Evolutionary conservation across 169 alveolate genomes (phyloP).

Genomic region (Cryptosporidium sp.): DNA sequence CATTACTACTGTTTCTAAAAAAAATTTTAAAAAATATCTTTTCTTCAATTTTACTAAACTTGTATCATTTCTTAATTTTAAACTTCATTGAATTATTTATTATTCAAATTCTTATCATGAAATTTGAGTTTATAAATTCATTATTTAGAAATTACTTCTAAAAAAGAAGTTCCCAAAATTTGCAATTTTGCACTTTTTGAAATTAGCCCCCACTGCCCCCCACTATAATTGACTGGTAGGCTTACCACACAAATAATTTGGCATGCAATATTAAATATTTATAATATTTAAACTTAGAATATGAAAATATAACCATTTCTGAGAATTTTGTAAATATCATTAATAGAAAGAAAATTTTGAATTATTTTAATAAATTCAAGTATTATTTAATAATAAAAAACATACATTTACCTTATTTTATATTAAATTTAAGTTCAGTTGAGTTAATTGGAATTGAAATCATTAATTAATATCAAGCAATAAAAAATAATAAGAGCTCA

Average conservation of each 20-base stretch:
- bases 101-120: not conserved
- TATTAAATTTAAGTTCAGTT: not conserved
- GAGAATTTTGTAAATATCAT: not conserved
- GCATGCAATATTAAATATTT: constrained; percentile 18
- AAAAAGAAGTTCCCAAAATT: not conserved
- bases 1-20: too few relatives aligned
- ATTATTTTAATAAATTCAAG: not conserved
- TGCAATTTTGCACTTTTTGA: constrained; percentile 1
- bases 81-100: too few relatives aligned
- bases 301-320: not conserved
- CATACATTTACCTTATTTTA: not conserved
- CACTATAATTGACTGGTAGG: not conserved
- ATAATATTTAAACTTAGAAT: not conserved
- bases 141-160: not conserved
- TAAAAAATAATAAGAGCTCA: not conserved
- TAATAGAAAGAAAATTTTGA: not conserved
- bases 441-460: not conserved
- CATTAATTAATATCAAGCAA: not conserved
- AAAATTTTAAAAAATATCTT: too few relatives aligned
- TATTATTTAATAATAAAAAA: not conserved
- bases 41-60: too few relatives aligned
- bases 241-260: constrained; percentile 13
- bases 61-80: too few relatives aligned
- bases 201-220: not conserved
- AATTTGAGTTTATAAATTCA: too few relatives aligned